Evolutionary conservation across 192 early-diverging fungal species (phyloP).

Genomic region (Chytriomyces hyalinus): DNA sequence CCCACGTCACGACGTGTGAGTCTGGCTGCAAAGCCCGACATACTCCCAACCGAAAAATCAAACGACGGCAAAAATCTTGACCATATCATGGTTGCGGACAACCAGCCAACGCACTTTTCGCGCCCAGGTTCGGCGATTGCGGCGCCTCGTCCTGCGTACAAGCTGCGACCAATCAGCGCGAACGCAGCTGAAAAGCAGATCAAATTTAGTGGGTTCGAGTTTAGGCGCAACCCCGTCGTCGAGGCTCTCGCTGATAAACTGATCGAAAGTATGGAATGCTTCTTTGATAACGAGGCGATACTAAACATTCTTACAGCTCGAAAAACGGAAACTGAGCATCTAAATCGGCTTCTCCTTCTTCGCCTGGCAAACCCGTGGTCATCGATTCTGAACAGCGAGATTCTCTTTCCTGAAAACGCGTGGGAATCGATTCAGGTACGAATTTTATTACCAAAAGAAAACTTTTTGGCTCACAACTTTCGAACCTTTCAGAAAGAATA

Average conservation of each 20-base stretch:
- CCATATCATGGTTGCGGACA: not conserved
- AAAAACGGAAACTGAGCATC: slow-evolving; percentile 20
- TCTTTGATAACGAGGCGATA: not conserved
- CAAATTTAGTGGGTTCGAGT: slow-evolving; percentile 28
- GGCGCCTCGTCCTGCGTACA: not conserved
- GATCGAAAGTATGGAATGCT: slow-evolving; percentile 4
- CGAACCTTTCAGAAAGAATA: not conserved
- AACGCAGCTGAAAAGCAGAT: slow-evolving; percentile 8
- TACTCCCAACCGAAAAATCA: not conserved
- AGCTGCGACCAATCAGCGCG: slow-evolving; percentile 17
- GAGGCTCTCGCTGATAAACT: slow-evolving; percentile 15
- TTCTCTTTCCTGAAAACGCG: slow-evolving; percentile 18
- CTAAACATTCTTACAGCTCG: slow-evolving; percentile 17
- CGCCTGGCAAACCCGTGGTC: slow-evolving; percentile 29
- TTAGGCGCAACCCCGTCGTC: slow-evolving; percentile 20
- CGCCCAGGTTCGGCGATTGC: no score
- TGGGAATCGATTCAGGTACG: slow-evolving; percentile 14
- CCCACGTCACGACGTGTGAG: no score
- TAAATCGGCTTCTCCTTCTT: slow-evolving; percentile 19
- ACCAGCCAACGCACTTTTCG: no score
- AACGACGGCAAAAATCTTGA: not conserved
- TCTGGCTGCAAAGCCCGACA: no score
- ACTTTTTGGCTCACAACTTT: not conserved
- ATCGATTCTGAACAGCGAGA: slow-evolving; percentile 15
- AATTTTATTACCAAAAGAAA: not conserved